Conservation (phyloP, 2,329 filamentous ascomycete species). For the Dactylonectria macrodidyma region DNA sequence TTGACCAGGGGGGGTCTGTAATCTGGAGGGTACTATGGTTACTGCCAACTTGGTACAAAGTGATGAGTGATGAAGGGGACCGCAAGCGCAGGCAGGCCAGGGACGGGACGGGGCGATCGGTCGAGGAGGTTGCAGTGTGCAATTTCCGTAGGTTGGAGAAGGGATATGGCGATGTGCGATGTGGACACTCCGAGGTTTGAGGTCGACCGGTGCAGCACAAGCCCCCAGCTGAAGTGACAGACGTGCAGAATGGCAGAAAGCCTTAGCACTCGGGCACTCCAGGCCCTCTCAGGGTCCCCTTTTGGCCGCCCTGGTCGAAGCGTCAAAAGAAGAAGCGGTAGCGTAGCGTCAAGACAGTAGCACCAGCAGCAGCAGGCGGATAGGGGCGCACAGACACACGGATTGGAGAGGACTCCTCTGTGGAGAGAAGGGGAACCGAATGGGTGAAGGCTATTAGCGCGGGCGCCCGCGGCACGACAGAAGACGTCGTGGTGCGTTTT, state of each 20-base stretch:
- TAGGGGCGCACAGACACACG: conserved; percentile 30
- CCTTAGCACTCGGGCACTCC: not conserved
- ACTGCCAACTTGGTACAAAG: conserved; percentile 13
- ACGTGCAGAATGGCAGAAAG: conserved; percentile 7
- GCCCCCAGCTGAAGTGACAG: not conserved
- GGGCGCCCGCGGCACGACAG: conserved; percentile 3
- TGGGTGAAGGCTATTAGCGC: conserved; percentile 13
- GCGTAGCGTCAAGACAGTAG: conserved; percentile 18
- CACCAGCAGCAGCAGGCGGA: conserved; percentile 18
- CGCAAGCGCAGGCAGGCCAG: conserved; percentile 17
- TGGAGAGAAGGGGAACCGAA: not conserved
- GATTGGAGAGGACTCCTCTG: conserved; percentile 8
- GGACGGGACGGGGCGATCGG: conserved; percentile 28
- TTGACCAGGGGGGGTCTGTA: conserved; percentile 23
- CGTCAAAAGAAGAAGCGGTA: conserved; percentile 21
- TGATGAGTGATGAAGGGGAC: conserved; percentile 19
- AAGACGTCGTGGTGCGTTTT: conserved; percentile 29
- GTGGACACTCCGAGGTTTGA: conserved; percentile 29
- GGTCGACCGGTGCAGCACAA: conserved; percentile 5
- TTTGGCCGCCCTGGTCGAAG: conserved; percentile 18
- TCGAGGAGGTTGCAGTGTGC: conserved; percentile 30
- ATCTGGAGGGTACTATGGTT: conserved; percentile 7
- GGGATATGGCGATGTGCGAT: conserved; percentile 27
- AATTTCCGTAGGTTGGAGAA: conserved; percentile 29
- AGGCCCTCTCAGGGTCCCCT: not conserved